These are phyloP conservation scores for Blastocladiella britannica DNA, from an alignment of 192 early-diverging fungal genomes.

Conservation along the genomic window DNA sequence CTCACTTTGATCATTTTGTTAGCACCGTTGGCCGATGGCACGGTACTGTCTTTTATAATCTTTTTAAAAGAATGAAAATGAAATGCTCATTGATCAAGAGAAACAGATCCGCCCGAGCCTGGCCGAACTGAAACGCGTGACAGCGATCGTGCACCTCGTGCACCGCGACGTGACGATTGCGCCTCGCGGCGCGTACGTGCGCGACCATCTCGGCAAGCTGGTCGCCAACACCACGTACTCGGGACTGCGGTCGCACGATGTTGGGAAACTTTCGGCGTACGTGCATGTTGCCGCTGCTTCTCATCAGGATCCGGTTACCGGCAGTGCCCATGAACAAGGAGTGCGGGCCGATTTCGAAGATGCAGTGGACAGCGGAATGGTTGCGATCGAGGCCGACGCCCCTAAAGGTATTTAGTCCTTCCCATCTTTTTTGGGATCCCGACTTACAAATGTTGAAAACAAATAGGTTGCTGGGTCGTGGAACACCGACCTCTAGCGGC, in stretches of 20 bases:
- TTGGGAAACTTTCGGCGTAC: background rate
- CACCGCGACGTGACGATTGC: background rate
- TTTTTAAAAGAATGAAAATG: background rate
- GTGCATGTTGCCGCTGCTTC: too few species aligned
- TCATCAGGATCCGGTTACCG: background rate
- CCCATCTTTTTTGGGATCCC: too few species aligned
- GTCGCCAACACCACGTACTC: background rate
- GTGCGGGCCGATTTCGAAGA: background rate
- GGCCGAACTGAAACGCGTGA: background rate
- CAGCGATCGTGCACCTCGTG: background rate
- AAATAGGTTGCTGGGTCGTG: background rate
- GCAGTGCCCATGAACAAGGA: background rate
- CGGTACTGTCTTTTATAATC: too few species aligned
- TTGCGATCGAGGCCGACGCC: background rate
- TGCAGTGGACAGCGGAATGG: background rate
- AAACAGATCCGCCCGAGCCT: background rate
- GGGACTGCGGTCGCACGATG: background rate
- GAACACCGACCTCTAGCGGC: background rate
- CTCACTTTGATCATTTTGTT: too few species aligned
- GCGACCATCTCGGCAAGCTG: background rate
- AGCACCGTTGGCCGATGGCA: too few species aligned
- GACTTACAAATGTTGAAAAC: background rate
- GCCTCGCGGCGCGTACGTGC: background rate
- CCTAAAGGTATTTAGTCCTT: background rate
- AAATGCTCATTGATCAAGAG: background rate